Conservation (phyloP, 2,329 filamentous ascomycete species). For the Talaromyces sp. region DNA sequence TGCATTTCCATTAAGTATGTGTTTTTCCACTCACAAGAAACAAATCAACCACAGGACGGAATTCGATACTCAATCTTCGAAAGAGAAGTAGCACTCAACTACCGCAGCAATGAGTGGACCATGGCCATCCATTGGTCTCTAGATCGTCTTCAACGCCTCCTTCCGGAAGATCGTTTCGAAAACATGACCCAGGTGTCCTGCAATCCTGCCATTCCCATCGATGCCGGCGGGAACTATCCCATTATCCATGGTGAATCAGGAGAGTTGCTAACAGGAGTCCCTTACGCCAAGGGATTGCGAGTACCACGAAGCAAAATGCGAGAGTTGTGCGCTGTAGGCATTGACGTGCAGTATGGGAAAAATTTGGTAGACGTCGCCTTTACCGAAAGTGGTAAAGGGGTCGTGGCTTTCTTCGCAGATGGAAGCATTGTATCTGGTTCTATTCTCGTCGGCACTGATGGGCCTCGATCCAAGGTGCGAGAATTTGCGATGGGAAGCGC, state of each 20-base stretch:
- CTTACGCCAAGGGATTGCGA: constrained; percentile 17
- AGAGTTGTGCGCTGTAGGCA: constrained; percentile 13
- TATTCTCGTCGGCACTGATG: constrained; percentile 22
- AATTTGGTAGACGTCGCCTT: constrained; percentile 17
- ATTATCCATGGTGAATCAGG: constrained; percentile 23
- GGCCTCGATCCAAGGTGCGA: constrained; percentile 20
- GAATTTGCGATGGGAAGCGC: constrained; percentile 17
- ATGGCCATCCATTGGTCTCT: constrained; percentile 26
- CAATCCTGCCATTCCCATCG: constrained; percentile 20
- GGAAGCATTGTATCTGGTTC: constrained; percentile 17
- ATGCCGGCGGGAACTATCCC: constrained; percentile 17
- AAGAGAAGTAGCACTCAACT: constrained; percentile 19
- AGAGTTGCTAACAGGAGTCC: constrained; percentile 17
- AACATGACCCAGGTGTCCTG: constrained; percentile 18
- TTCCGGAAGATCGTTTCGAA: constrained; percentile 19
- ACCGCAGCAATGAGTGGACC: constrained; percentile 25
- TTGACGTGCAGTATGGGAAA: constrained; percentile 19
- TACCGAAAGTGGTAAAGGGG: constrained; percentile 1
- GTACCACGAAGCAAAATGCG: constrained; percentile 24
- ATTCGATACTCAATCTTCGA: constrained; percentile 22
- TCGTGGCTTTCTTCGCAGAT: constrained; percentile 19
- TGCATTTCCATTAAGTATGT: not conserved
- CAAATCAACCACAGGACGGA: constrained; percentile 9
- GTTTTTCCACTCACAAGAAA: not conserved
- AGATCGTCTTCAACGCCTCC: constrained; percentile 17